These are phyloP conservation scores for Antitrichia curtipendula DNA, from an alignment of 225 moss, liverwort and hornwort genomes.

Conservation along the genomic window DNA sequence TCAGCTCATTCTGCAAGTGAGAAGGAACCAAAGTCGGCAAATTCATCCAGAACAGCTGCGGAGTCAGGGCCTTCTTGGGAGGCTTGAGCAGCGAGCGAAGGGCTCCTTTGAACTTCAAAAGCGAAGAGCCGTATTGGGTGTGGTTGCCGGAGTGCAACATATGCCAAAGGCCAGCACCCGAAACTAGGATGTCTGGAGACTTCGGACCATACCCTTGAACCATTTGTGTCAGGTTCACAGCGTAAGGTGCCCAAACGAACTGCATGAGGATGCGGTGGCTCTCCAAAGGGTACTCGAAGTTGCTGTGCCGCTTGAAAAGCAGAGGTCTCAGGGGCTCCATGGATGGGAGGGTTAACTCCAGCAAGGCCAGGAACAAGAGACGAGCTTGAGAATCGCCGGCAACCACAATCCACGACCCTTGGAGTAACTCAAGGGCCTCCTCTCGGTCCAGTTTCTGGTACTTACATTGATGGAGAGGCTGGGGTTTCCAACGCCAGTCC, in stretches of 20 bases:
- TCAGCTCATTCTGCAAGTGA: conserved; percentile 47
- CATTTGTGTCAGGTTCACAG: conserved; percentile 52
- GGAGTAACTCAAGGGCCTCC: conserved; percentile 60
- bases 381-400: conserved; percentile 98
- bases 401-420: conserved; percentile 76
- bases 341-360: conserved; percentile 60
- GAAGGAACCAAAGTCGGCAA: conserved; percentile 51
- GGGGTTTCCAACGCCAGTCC: conserved; percentile 49
- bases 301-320: conserved; percentile 54
- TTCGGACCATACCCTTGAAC: conserved; percentile 26
- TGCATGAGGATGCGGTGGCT: conserved; percentile 57
- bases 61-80: conserved; percentile 10
- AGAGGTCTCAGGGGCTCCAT: conserved; percentile 27
- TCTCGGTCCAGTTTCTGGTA: conserved; percentile 57
- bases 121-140: conserved; percentile 47
- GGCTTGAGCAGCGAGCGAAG: conserved; percentile 16
- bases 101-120: conserved; percentile 31
- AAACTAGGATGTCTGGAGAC: conserved; percentile 67
- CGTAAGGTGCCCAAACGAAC: conserved; percentile 75
- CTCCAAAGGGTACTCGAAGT: conserved; percentile 46
- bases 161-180: conserved; percentile 82
- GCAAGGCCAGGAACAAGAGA: conserved; percentile 52
- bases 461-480: conserved; percentile 32
- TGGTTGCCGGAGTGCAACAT: conserved; percentile 71
- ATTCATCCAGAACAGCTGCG: conserved; percentile 87